A percentile compares a stretch with the other conserved stretches of the same genome.
Conservation (phyloP, 2,329 filamentous ascomycete genomes). For the Phyllosticta citrichinensis region DNA sequence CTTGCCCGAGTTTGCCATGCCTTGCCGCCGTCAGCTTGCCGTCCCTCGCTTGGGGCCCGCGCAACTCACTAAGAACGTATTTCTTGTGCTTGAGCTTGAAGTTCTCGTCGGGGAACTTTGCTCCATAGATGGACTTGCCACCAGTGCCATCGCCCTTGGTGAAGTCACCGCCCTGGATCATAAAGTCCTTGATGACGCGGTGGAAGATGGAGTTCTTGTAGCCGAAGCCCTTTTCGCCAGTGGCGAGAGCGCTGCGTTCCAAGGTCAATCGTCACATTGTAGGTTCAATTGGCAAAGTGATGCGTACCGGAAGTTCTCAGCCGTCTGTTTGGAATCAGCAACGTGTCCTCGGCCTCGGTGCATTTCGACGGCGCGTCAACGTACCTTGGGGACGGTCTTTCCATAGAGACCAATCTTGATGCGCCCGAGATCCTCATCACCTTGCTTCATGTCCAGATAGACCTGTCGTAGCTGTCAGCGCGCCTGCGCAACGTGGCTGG, state of each 20-base stretch:
- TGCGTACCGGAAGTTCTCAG: conserved; percentile 52
- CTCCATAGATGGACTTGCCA: conserved; percentile 81
- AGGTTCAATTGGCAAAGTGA: conserved; percentile 26
- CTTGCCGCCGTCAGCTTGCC: conserved; percentile 44
- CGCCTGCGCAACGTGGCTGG: background rate
- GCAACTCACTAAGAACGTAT: conserved; percentile 50
- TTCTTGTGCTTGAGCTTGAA: conserved; percentile 93
- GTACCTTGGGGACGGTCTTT: conserved; percentile 70
- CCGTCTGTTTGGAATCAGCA: conserved; percentile 37
- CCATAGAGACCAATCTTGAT: conserved; percentile 78
- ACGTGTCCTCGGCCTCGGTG: background rate
- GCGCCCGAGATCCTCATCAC: conserved; percentile 62
- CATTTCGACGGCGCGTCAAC: background rate
- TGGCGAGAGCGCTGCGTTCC: conserved; percentile 60
- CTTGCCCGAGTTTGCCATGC: conserved; percentile 57
- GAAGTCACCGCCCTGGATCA: conserved; percentile 89
- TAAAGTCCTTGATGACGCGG: conserved; percentile 82
- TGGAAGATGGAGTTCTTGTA: conserved; percentile 78
- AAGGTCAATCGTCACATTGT: background rate
- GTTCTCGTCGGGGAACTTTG: conserved; percentile 82
- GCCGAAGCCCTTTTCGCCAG: conserved; percentile 77
- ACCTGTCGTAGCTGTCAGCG: conserved; percentile 36
- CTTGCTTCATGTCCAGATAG: conserved; percentile 75
- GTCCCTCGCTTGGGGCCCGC: conserved; percentile 85
- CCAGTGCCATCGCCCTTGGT: conserved; percentile 73